phyloP scores from a whole-genome alignment of 73 alveolate species.

The Breviolum minutum region DNA sequence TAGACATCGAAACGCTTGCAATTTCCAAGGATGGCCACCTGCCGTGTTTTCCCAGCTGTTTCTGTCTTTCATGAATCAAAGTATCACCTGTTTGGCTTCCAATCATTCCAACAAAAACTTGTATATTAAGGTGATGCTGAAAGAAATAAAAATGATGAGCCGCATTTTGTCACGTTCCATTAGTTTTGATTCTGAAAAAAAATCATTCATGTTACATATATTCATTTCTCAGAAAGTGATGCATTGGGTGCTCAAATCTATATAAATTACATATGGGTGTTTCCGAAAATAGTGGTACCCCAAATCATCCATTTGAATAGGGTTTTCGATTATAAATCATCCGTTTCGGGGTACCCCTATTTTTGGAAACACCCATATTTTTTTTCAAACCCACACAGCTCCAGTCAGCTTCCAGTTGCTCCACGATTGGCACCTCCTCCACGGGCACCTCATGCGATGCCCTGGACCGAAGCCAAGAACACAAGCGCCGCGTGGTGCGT shows the following conservation, averaged over 20 bases:
- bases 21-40: conserved; percentile 72
- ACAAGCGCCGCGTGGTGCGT: conserved; percentile 61
- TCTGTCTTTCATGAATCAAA: too few relatives aligned
- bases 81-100: background rate
- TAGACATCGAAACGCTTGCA: conserved; percentile 91
- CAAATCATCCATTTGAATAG: too few relatives aligned
- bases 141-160: too few relatives aligned
- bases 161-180: too few relatives aligned
- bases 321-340: too few relatives aligned
- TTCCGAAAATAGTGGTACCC: too few relatives aligned
- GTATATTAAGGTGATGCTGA: too few relatives aligned
- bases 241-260: background rate
- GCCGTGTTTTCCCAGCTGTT: background rate
- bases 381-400: background rate
- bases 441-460: background rate
- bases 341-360: too few relatives aligned
- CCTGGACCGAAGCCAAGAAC: background rate
- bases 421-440: conserved; percentile 16
- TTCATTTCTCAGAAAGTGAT: background rate
- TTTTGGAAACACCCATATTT: too few relatives aligned
- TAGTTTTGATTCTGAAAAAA: too few relatives aligned
- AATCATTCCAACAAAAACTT: background rate
- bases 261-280: too few relatives aligned
- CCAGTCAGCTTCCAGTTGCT: background rate
- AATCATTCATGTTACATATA: too few relatives aligned